phyloP scores from a whole-genome alignment of 2,329 filamentous ascomycete species.

The Neonectria ditissima region DNA sequence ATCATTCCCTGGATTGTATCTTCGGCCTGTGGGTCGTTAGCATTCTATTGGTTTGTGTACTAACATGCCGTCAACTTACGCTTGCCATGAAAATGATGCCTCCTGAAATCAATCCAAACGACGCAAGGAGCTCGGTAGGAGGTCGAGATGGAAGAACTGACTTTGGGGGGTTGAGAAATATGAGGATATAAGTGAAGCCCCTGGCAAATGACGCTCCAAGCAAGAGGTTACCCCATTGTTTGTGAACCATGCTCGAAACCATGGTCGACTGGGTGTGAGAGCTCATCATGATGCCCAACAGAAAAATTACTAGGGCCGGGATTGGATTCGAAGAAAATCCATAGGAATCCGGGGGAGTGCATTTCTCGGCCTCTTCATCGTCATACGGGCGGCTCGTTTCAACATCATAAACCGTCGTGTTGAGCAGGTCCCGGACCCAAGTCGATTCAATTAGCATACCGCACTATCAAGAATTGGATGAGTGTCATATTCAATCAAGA shows the following conservation, averaged over 20 bases:
- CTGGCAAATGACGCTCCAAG: constrained; percentile 84
- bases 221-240: constrained; percentile 91
- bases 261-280: constrained; percentile 87
- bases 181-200: constrained; percentile 80
- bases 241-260: constrained; percentile 91
- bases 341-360: constrained; percentile 72
- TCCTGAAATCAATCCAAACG: constrained; percentile 89
- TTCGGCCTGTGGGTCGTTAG: constrained; percentile 64
- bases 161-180: constrained; percentile 83
- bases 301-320: constrained; percentile 85
- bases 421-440: constrained; percentile 74
- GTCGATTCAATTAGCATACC: constrained; percentile 89
- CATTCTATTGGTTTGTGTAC: constrained; percentile 32
- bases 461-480: constrained; percentile 59
- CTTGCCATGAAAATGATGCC: constrained; percentile 95
- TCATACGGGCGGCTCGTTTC: constrained; percentile 49
- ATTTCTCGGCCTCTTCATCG: constrained; percentile 63
- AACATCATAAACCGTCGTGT: constrained; percentile 60
- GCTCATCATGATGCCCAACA: constrained; percentile 95
- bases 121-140: constrained; percentile 87
- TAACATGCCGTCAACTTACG: constrained; percentile 62
- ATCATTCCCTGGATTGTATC: constrained; percentile 85
- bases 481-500: constrained; percentile 34
- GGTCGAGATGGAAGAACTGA: constrained; percentile 86
- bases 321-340: constrained; percentile 86